A percentile compares a stretch with the other conserved stretches of the same genome.
These are phyloP conservation scores for Corylus americana DNA, from an alignment of 306 rosid genomes.

Conservation along the genomic window DNA sequence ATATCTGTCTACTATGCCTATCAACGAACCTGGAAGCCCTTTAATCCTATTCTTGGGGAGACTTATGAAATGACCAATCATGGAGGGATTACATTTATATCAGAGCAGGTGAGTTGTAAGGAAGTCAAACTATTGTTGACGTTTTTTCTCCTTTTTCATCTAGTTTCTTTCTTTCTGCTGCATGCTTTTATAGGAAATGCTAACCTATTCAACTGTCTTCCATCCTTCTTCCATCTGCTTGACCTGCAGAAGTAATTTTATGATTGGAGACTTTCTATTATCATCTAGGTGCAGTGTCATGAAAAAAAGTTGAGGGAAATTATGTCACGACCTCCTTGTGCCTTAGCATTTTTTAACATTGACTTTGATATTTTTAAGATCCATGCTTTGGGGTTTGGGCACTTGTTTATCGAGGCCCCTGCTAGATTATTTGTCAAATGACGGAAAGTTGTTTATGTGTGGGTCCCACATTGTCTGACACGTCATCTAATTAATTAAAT, in stretches of 20 bases:
- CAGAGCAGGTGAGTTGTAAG: conserved; percentile 78
- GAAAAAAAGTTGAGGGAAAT: background rate
- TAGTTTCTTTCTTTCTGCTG: conserved; percentile 8
- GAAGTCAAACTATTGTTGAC: conserved; percentile 20
- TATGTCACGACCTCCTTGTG: too few relatives aligned
- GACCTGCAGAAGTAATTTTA: background rate
- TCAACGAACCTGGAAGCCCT: conserved; percentile 97
- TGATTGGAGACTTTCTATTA: background rate
- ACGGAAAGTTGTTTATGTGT: too few relatives aligned
- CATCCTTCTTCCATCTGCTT: conserved; percentile 1
- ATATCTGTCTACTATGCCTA: conserved; percentile 89
- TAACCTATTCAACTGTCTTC: background rate
- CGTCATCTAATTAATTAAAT: too few relatives aligned
- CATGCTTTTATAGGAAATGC: background rate
- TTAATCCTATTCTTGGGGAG: conserved; percentile 96
- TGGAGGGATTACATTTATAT: conserved; percentile 66
- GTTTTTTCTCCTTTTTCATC: background rate
- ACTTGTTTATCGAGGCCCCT: too few relatives aligned
- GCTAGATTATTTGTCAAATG: too few relatives aligned
- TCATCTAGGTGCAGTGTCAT: background rate
- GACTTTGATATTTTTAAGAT: too few relatives aligned
- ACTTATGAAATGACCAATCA: conserved; percentile 85
- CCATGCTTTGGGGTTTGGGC: too few relatives aligned
- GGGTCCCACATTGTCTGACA: too few relatives aligned
- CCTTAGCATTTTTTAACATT: too few relatives aligned